phyloP scores from a whole-genome alignment of 257 asterid species.

The Penstemon davidsonii region DNA sequence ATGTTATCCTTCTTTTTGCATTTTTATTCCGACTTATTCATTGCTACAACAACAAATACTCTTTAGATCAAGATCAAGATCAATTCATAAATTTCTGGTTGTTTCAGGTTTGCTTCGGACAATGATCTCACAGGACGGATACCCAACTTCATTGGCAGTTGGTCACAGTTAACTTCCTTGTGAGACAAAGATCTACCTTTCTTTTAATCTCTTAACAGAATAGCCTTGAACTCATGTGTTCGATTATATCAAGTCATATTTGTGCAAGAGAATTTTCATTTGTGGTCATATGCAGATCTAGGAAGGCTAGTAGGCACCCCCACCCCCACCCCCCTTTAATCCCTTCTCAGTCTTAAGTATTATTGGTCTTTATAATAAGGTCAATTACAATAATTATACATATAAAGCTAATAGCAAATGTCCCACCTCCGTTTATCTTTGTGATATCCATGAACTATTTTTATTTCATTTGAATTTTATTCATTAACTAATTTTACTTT shows the following conservation, averaged over 20 bases:
- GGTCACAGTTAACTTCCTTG: conserved; percentile 53
- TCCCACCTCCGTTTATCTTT: too few species aligned
- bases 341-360: too few species aligned
- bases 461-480: too few species aligned
- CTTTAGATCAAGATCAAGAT: not conserved
- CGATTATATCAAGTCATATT: conserved; percentile 32
- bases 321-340: too few species aligned
- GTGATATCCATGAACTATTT: too few species aligned
- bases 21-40: not conserved
- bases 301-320: too few species aligned
- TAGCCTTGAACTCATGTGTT: conserved; percentile 41
- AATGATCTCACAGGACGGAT: conserved; percentile 62
- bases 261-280: conserved; percentile 32
- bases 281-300: too few species aligned
- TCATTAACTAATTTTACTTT: too few species aligned
- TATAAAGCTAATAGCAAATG: too few species aligned
- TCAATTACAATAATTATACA: too few species aligned
- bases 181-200: conserved; percentile 34
- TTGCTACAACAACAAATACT: too few species aligned
- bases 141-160: conserved; percentile 76
- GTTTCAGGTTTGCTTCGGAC: conserved; percentile 52
- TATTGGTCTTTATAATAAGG: too few species aligned
- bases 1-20: not conserved
- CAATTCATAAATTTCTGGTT: not conserved
- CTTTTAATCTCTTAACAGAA: conserved; percentile 39